These are phyloP conservation scores for Pneumocystis oryctolagi DNA, from an alignment of 1,139 yeast genomes.

Conservation along the genomic window DNA sequence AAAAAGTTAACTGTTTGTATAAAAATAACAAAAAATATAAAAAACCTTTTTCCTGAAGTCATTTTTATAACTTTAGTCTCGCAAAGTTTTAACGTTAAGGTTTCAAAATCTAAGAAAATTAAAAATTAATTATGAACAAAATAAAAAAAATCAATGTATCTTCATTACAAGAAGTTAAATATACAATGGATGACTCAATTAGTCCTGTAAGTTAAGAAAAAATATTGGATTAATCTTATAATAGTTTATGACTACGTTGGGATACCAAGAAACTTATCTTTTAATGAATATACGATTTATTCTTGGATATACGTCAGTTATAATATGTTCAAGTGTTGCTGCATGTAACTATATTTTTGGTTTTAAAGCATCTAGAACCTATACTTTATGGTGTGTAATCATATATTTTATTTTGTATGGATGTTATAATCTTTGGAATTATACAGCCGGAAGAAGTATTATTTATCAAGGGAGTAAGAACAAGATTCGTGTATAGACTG, in stretches of 20 bases:
- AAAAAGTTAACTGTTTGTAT: neutral
- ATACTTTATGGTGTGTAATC: slow-evolving; percentile 33
- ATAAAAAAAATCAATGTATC: slow-evolving; percentile 7
- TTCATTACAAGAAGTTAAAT: slow-evolving; percentile 22
- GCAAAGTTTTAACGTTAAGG: neutral
- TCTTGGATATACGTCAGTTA: slow-evolving; percentile 54
- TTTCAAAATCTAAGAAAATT: neutral
- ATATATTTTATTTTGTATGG: slow-evolving; percentile 39
- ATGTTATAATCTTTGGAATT: slow-evolving; percentile 35
- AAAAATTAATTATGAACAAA: neutral
- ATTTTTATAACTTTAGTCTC: neutral
- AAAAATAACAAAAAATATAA: neutral
- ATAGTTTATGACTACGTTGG: slow-evolving; percentile 38
- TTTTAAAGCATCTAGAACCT: slow-evolving; percentile 28
- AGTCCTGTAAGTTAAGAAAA: slow-evolving; percentile 18
- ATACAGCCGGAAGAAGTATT: slow-evolving; percentile 39
- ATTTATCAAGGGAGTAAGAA: slow-evolving; percentile 43
- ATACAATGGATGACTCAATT: slow-evolving; percentile 25
- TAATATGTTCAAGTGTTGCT: slow-evolving; percentile 51
- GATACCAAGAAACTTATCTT: slow-evolving; percentile 46
- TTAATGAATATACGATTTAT: slow-evolving; percentile 49
- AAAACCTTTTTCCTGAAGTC: neutral
- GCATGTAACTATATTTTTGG: slow-evolving; percentile 50
- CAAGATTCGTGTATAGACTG: slow-evolving; percentile 7
- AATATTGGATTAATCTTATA: slow-evolving; percentile 6